phyloP scores from a whole-genome alignment of 352 stramenopile genomes.

The Phytopythium mirpurense region DNA sequence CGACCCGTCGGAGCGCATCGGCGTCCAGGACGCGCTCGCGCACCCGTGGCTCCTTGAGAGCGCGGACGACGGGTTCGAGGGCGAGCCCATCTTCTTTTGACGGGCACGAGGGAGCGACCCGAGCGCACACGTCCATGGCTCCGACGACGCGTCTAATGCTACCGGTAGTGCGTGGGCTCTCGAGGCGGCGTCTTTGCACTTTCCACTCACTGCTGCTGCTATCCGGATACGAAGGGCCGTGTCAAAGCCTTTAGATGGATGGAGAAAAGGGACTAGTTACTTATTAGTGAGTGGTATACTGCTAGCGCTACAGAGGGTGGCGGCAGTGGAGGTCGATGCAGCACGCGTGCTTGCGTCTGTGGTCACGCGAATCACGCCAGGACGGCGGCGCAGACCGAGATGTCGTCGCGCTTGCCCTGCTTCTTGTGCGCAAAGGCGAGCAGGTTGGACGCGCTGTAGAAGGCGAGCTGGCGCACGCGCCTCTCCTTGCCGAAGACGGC shows the following conservation, averaged over 20 bases:
- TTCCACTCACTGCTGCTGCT: too few species aligned
- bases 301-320: too few species aligned
- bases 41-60: conserved; percentile 54
- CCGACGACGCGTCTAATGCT: too few species aligned
- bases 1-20: conserved; percentile 43
- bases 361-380: conserved; percentile 55
- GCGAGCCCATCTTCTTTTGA: conserved; percentile 72
- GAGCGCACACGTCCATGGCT: too few species aligned
- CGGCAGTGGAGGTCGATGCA: background rate
- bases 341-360: too few species aligned
- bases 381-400: conserved; percentile 80
- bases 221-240: too few species aligned
- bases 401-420: conserved; percentile 82
- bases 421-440: conserved; percentile 88
- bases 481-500: conserved; percentile 74
- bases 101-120: too few species aligned
- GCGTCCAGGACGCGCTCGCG: conserved; percentile 35
- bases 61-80: conserved; percentile 24
- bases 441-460: conserved; percentile 86
- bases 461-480: conserved; percentile 79
- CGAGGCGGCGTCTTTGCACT: too few species aligned
- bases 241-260: too few species aligned
- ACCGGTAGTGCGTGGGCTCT: too few species aligned
- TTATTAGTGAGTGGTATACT: too few species aligned
- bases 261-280: too few species aligned